A percentile compares a stretch with the other conserved stretches of the same genome.
Evolutionary conservation across 1,139 yeast genomes (phyloP).

Genomic region (Torulaspora globosa): DNA sequence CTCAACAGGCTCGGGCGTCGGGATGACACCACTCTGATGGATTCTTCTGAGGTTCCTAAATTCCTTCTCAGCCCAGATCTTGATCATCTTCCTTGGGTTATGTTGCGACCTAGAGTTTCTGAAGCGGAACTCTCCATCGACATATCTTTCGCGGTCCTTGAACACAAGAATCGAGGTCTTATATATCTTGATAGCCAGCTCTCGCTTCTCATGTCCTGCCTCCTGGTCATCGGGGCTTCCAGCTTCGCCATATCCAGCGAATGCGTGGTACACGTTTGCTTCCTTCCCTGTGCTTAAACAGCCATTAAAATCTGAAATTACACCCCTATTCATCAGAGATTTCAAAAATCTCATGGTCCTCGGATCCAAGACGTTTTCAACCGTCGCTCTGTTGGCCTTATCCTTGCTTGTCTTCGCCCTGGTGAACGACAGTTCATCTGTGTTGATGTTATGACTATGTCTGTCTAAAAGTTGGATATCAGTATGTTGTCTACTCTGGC

Average conservation of each 20-base stretch:
- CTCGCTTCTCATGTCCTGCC: conserved; percentile 38
- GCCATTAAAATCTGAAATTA: conserved; percentile 82
- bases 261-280: conserved; percentile 95
- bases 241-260: conserved; percentile 51
- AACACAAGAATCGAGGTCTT: conserved; percentile 94
- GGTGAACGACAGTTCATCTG: conserved; percentile 51
- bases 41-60: conserved; percentile 86
- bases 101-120: conserved; percentile 79
- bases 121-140: conserved; percentile 92
- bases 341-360: conserved; percentile 80
- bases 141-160: conserved; percentile 93
- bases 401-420: conserved; percentile 64
- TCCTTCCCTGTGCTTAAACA: conserved; percentile 97
- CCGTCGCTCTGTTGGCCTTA: conserved; percentile 91
- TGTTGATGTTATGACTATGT: conserved; percentile 60
- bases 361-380: conserved; percentile 94
- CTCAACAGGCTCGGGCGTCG: conserved; percentile 89
- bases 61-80: conserved; percentile 98
- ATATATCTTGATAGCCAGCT: conserved; percentile 87
- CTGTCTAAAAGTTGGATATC: conserved; percentile 58
- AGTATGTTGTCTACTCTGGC: conserved; percentile 31
- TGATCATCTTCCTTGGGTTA: conserved; percentile 96
- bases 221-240: neutral
- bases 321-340: conserved; percentile 77
- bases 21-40: conserved; percentile 64